These are phyloP conservation scores for Sporothrix mexicana DNA, from an alignment of 2,329 filamentous ascomycete species.

Conservation along the genomic window DNA sequence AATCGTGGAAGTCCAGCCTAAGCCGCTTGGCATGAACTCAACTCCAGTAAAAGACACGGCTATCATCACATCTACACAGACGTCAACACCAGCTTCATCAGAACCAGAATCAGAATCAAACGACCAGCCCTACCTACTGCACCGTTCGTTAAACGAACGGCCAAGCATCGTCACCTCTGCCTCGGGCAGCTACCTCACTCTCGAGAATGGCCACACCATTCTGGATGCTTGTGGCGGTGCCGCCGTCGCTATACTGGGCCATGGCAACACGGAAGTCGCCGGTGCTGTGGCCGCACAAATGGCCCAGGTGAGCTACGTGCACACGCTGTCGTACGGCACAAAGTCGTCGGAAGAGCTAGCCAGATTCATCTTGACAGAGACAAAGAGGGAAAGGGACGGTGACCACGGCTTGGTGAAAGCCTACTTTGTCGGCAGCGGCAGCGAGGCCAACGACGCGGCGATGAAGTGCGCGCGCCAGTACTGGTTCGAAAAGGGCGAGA, in stretches of 20 bases:
- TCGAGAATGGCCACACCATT: slow-evolving; percentile 58
- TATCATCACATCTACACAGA: not conserved
- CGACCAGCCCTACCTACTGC: slow-evolving; percentile 31
- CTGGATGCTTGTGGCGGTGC: slow-evolving; percentile 77
- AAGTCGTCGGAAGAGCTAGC: slow-evolving; percentile 56
- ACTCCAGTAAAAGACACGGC: not conserved
- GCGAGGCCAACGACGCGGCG: slow-evolving; percentile 72
- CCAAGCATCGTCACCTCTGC: slow-evolving; percentile 23
- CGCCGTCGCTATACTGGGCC: slow-evolving; percentile 73
- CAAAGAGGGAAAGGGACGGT: slow-evolving; percentile 35
- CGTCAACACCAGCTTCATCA: not conserved
- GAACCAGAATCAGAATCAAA: no score
- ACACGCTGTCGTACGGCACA: slow-evolving; percentile 59
- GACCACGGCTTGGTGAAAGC: slow-evolving; percentile 47
- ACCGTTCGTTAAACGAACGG: slow-evolving; percentile 31
- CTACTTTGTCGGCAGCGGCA: slow-evolving; percentile 54
- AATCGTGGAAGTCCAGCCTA: not conserved
- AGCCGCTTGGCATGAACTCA: not conserved
- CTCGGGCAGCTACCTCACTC: slow-evolving; percentile 26
- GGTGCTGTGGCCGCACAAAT: slow-evolving; percentile 64
- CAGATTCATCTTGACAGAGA: slow-evolving; percentile 42
- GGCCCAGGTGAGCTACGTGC: slow-evolving; percentile 42
- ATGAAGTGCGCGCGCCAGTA: slow-evolving; percentile 72
- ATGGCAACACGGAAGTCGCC: slow-evolving; percentile 65
- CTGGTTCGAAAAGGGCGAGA: slow-evolving; percentile 61